A percentile compares a stretch with the other conserved stretches of the same genome.
Conservation (phyloP, 441 rosid genomes). For the Bruguiera hainesii region DNA sequence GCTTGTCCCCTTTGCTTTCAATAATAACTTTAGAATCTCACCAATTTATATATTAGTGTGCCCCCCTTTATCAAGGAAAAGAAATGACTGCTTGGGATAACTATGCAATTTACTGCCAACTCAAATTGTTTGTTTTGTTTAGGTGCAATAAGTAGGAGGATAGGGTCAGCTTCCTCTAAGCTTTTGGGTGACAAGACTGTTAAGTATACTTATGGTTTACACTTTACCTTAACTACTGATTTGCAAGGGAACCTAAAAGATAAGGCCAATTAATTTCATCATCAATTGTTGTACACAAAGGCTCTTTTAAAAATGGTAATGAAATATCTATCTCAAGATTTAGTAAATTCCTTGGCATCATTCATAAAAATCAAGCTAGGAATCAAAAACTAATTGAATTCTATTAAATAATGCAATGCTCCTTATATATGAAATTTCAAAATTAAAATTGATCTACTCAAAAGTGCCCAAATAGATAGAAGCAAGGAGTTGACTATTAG, state of each 20-base stretch:
- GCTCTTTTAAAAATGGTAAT: constrained; percentile 10
- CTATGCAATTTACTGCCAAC: not conserved
- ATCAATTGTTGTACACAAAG: not conserved
- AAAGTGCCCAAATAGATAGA: not conserved
- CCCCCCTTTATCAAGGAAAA: too few species aligned
- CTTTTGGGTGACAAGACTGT: not conserved
- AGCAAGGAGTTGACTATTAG: constrained; percentile 23
- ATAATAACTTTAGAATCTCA: too few species aligned
- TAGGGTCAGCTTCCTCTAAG: too few species aligned
- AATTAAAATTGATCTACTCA: constrained; percentile 7
- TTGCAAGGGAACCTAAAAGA: constrained; percentile 3
- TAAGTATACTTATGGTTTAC: not conserved
- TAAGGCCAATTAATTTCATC: not conserved
- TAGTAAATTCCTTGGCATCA: not conserved
- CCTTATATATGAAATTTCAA: constrained; percentile 15
- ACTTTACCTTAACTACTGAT: not conserved
- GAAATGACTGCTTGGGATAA: too few species aligned
- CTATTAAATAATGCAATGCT: not conserved
- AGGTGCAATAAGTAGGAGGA: constrained; percentile 15
- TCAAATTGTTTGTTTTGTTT: not conserved
- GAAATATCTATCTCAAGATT: constrained; percentile 2
- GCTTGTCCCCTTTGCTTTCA: too few species aligned
- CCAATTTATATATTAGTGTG: too few species aligned
- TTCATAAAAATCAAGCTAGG: not conserved
- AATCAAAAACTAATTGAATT: not conserved